Conservation (phyloP, 345 rosid species). For the Capsella bursapastoris region DNA sequence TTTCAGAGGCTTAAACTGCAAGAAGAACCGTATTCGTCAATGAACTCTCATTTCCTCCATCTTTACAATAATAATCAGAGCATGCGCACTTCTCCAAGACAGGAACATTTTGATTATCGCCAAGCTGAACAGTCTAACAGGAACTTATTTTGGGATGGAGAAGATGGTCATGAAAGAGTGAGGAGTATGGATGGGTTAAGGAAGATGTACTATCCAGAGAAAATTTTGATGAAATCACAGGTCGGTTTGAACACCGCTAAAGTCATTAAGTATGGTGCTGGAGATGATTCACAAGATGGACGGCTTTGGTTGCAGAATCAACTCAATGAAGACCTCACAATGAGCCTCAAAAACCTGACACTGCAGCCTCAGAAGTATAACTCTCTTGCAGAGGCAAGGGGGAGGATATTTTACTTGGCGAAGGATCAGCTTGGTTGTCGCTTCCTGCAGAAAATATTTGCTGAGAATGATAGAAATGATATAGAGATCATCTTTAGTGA, state of each 20-base stretch:
- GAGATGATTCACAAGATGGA: constrained; percentile 51
- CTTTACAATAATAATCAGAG: constrained; percentile 16
- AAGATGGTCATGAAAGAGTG: constrained; percentile 43
- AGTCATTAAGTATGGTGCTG: constrained; percentile 56
- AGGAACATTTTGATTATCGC: constrained; percentile 53
- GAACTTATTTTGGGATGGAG: constrained; percentile 50
- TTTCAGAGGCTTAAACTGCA: constrained; percentile 29
- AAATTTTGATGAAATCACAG: constrained; percentile 64
- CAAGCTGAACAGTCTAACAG: constrained; percentile 54
- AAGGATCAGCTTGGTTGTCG: constrained; percentile 86
- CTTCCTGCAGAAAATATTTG: constrained; percentile 68
- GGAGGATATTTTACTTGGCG: constrained; percentile 64
- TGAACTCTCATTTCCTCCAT: constrained; percentile 36
- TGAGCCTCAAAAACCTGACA: constrained; percentile 50
- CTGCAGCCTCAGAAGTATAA: constrained; percentile 55
- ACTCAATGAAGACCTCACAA: constrained; percentile 45
- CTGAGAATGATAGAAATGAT: constrained; percentile 61
- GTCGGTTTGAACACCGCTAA: constrained; percentile 54
- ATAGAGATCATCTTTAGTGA: constrained; percentile 66
- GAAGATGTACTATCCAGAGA: constrained; percentile 59
- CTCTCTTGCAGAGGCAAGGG: constrained; percentile 59
- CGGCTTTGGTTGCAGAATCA: constrained; percentile 53
- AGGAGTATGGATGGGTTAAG: constrained; percentile 54
- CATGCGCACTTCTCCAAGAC: constrained; percentile 43
- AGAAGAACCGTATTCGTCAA: constrained; percentile 36